A percentile compares a stretch with the other conserved stretches of the same genome.
Evolutionary conservation across 2,329 filamentous ascomycete species (phyloP).

Genomic region (Fusarium pseudocircinatum): DNA sequence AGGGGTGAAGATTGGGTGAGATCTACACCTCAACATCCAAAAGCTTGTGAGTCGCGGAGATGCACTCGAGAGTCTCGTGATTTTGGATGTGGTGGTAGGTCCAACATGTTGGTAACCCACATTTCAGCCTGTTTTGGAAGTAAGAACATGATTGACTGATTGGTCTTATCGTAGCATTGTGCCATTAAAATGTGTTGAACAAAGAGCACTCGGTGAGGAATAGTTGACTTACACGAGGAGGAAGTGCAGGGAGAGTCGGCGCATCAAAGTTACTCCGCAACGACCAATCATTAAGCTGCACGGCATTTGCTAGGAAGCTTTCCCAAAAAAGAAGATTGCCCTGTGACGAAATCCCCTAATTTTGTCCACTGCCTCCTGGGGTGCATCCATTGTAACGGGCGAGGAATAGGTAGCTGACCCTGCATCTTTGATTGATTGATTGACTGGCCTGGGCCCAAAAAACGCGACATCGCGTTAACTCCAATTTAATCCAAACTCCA

Average conservation of each 20-base stretch:
- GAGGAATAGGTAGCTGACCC: conserved; percentile 20
- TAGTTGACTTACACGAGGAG: conserved; percentile 32
- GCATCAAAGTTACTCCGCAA: conserved; percentile 32
- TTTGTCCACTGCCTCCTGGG: not conserved
- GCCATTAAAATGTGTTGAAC: conserved; percentile 20
- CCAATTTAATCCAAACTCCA: conserved; percentile 23
- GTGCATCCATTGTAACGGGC: not conserved
- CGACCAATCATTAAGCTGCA: conserved; percentile 7
- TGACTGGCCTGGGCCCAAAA: conserved; percentile 19
- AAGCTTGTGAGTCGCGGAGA: conserved; percentile 12
- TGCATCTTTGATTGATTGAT: conserved; percentile 33
- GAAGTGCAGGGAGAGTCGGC: not conserved
- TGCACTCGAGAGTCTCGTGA: conserved; percentile 22
- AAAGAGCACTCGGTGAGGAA: conserved; percentile 29
- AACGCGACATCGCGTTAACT: conserved; percentile 38
- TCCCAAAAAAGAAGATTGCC: not conserved
- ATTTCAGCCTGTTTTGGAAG: conserved; percentile 7
- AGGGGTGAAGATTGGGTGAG: conserved; percentile 29
- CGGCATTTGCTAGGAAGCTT: not conserved
- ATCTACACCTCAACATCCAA: not conserved
- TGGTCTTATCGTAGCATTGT: conserved; percentile 23
- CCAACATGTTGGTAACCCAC: conserved; percentile 4
- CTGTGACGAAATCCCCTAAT: not conserved
- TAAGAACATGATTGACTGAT: conserved; percentile 17
- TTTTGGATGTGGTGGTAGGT: conserved; percentile 9